Evolutionary conservation across 208 protist species (phyloP).

Genomic region (Entamoeba histolytica): DNA sequence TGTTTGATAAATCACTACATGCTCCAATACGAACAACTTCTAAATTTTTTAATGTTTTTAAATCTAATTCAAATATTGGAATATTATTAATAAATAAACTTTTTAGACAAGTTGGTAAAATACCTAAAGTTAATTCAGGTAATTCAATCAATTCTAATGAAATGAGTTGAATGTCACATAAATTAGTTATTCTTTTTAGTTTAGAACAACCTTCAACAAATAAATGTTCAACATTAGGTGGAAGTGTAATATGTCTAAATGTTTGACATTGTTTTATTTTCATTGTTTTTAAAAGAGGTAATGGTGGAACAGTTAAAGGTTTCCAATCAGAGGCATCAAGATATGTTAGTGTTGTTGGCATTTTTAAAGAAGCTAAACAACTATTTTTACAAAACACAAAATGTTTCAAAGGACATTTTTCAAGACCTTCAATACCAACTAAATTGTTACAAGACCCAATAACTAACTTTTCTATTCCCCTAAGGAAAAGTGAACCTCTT

Average conservation of each 20-base stretch:
- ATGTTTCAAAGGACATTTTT: neutral
- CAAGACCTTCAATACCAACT: neutral
- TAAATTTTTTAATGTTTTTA: neutral
- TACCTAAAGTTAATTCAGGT: neutral
- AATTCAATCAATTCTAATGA: neutral
- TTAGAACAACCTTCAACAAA: neutral
- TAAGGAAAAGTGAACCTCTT: neutral
- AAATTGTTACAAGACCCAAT: neutral
- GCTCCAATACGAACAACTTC: neutral
- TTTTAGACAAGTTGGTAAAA: neutral
- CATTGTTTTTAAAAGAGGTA: neutral
- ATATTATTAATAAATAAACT: neutral
- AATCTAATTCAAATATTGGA: neutral
- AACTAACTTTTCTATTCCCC: neutral
- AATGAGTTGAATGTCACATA: neutral
- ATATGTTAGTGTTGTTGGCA: neutral
- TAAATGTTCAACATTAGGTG: neutral
- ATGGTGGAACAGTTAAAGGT: neutral
- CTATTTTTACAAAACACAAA: neutral
- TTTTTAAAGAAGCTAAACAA: neutral
- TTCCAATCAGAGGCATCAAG: neutral
- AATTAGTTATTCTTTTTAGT: neutral
- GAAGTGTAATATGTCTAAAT: neutral
- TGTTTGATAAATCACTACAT: neutral
- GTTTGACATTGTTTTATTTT: neutral